Percentiles rank a stretch among this genome's conserved stretches.
Conservation (phyloP, 1,284 basidiomycete genomes). For the Boletus mariae region DNA sequence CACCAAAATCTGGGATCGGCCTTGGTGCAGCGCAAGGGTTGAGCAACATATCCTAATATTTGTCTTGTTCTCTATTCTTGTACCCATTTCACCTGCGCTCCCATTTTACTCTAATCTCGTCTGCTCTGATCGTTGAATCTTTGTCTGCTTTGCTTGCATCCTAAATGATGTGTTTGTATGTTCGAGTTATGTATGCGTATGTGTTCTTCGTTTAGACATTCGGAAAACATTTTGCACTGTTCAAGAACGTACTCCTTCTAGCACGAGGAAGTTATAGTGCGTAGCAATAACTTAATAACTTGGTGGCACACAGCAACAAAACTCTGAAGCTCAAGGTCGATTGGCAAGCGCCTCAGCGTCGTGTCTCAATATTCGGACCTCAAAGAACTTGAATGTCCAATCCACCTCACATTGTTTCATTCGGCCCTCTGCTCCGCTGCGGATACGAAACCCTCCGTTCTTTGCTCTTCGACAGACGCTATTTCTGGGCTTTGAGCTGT, state of each 20-base stretch:
- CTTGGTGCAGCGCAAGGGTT: conserved; percentile 31
- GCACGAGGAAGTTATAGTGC: too few species aligned
- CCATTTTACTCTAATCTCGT: background rate
- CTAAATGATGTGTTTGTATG: conserved; percentile 2
- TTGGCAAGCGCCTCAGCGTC: too few species aligned
- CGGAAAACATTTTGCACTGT: too few species aligned
- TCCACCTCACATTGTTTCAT: background rate
- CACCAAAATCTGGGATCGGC: conserved; percentile 26
- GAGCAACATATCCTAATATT: conserved; percentile 3
- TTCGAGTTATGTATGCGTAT: conserved; percentile 20
- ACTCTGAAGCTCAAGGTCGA: too few species aligned
- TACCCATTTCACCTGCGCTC: conserved; percentile 4
- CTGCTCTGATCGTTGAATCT: conserved; percentile 2
- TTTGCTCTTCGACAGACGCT: conserved; percentile 50
- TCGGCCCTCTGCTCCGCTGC: conserved; percentile 2
- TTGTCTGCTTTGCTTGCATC: conserved; percentile 16
- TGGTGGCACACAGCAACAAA: too few species aligned
- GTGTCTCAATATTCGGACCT: background rate
- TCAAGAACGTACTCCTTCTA: too few species aligned
- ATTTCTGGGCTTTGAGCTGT: conserved; percentile 63
- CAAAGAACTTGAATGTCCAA: conserved; percentile 15
- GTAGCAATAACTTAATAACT: too few species aligned
- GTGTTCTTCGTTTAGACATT: conserved; percentile 5
- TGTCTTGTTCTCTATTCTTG: conserved; percentile 3
- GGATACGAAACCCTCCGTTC: conserved; percentile 11